Conservation (phyloP, 2,329 filamentous ascomycete species). For the Sordariomycetes sp. region DNA sequence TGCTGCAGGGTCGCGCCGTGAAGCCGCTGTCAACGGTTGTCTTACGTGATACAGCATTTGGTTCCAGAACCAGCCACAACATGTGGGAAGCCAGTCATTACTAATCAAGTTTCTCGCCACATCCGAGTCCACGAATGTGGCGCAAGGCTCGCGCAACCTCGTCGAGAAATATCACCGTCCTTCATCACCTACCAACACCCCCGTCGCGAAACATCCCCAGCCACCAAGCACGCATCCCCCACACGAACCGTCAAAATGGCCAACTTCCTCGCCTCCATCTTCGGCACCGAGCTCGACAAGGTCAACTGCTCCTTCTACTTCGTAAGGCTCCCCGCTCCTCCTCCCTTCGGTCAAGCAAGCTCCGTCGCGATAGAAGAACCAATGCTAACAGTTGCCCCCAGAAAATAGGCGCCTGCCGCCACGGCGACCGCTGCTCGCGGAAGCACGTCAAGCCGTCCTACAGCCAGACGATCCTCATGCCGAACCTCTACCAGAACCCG, state of each 20-base stretch:
- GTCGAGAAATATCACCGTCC: neutral
- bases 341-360: neutral
- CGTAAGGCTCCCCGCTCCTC: slow-evolving; percentile 14
- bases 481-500: slow-evolving; percentile 98
- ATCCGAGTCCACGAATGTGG: slow-evolving; percentile 12
- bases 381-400: slow-evolving; percentile 19
- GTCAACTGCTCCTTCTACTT: slow-evolving; percentile 98
- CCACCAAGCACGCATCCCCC: slow-evolving; percentile 1
- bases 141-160: slow-evolving; percentile 10
- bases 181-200: neutral
- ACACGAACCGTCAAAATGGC: slow-evolving; percentile 47
- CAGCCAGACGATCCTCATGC: slow-evolving; percentile 92
- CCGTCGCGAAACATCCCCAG: slow-evolving; percentile 1
- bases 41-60: neutral
- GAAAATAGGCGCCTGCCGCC: slow-evolving; percentile 98
- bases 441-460: slow-evolving; percentile 99
- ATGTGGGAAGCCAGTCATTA: slow-evolving; percentile 5
- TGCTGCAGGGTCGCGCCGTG: neutral
- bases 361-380: neutral
- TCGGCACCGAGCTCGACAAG: slow-evolving; percentile 98
- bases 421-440: slow-evolving; percentile 93
- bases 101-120: slow-evolving; percentile 19
- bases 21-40: neutral
- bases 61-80: neutral
- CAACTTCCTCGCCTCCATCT: slow-evolving; percentile 98